A percentile compares a stretch with the other conserved stretches of the same genome.
Evolutionary conservation across 371 early-diverging fungal genomes (phyloP).

Genomic region (Rhizomucor pusillus): DNA sequence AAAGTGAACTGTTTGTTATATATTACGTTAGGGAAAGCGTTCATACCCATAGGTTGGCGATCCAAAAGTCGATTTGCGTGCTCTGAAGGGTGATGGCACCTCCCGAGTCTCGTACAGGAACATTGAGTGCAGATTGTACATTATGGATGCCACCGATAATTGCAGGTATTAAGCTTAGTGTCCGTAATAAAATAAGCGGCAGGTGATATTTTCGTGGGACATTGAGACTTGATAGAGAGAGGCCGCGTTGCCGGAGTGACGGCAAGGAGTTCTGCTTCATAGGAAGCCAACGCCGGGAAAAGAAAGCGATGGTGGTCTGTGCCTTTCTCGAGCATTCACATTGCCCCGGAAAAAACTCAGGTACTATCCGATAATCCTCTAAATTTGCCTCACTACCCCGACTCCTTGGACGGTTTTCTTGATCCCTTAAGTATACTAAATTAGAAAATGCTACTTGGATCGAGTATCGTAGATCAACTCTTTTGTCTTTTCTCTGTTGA

Average conservation of each 20-base stretch:
- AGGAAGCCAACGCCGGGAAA: not conserved
- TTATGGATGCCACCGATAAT: slow-evolving; percentile 43
- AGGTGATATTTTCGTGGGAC: slow-evolving; percentile 41
- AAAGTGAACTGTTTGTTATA: not conserved
- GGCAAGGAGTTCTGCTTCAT: slow-evolving; percentile 26
- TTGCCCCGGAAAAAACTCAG: too few species aligned
- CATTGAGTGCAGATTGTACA: slow-evolving; percentile 30
- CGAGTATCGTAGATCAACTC: too few species aligned
- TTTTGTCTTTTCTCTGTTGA: too few species aligned
- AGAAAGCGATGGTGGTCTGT: too few species aligned
- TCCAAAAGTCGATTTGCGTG: slow-evolving; percentile 52
- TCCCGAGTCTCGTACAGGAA: slow-evolving; percentile 49
- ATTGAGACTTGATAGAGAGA: slow-evolving; percentile 38
- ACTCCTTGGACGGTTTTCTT: too few species aligned
- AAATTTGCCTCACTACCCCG: too few species aligned
- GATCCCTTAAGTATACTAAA: too few species aligned
- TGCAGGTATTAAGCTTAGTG: slow-evolving; percentile 46
- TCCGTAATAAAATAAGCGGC: slow-evolving; percentile 42
- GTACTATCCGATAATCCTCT: too few species aligned
- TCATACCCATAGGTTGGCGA: slow-evolving; percentile 60
- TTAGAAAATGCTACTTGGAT: too few species aligned
- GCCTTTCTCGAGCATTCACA: too few species aligned
- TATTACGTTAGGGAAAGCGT: not conserved
- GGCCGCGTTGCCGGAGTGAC: slow-evolving; percentile 25
- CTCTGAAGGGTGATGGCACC: slow-evolving; percentile 44